phyloP scores from a whole-genome alignment of 2,329 filamentous ascomycete species.

The Curvularia eragrostidis region DNA sequence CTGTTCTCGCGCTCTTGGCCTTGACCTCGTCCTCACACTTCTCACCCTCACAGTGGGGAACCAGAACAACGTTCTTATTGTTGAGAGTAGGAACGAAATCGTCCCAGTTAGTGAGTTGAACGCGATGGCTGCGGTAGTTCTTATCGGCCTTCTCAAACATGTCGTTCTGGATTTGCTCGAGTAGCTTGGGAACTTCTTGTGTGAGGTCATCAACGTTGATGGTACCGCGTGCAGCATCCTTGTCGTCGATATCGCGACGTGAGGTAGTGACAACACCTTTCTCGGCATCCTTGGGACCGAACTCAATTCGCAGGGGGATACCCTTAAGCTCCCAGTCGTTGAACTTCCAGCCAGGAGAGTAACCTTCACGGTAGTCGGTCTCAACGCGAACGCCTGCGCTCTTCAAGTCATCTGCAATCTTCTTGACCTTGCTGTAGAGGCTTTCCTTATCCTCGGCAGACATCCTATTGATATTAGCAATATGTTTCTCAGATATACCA shows the following conservation, averaged over 20 bases:
- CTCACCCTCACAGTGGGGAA: slow-evolving; percentile 84
- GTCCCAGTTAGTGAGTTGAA: slow-evolving; percentile 83
- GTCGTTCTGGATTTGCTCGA: slow-evolving; percentile 88
- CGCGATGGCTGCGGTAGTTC: slow-evolving; percentile 79
- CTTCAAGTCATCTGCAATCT: slow-evolving; percentile 72
- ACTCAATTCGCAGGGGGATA: slow-evolving; percentile 91
- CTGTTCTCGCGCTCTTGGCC: slow-evolving; percentile 82
- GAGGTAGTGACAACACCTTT: slow-evolving; percentile 84
- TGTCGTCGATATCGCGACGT: slow-evolving; percentile 83
- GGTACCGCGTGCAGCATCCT: slow-evolving; percentile 64
- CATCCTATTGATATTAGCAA: slow-evolving; percentile 32
- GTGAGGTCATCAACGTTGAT: slow-evolving; percentile 77
- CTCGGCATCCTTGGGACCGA: slow-evolving; percentile 91
- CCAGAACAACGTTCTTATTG: slow-evolving; percentile 88
- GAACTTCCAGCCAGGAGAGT: slow-evolving; percentile 95
- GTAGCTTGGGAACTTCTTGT: slow-evolving; percentile 76
- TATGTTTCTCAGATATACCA: background rate
- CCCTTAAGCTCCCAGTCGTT: slow-evolving; percentile 98
- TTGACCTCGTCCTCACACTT: slow-evolving; percentile 96
- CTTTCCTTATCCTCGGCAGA: slow-evolving; percentile 76
- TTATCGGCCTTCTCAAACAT: slow-evolving; percentile 79
- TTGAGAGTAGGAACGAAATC: slow-evolving; percentile 91
- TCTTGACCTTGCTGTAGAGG: slow-evolving; percentile 77
- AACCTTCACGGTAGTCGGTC: slow-evolving; percentile 84
- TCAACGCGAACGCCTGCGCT: slow-evolving; percentile 78